Evolutionary conservation across 139 green algal species (phyloP), one percentile per base, ranked within the genome.

Genomic region (Trebouxia sp.): DNA sequence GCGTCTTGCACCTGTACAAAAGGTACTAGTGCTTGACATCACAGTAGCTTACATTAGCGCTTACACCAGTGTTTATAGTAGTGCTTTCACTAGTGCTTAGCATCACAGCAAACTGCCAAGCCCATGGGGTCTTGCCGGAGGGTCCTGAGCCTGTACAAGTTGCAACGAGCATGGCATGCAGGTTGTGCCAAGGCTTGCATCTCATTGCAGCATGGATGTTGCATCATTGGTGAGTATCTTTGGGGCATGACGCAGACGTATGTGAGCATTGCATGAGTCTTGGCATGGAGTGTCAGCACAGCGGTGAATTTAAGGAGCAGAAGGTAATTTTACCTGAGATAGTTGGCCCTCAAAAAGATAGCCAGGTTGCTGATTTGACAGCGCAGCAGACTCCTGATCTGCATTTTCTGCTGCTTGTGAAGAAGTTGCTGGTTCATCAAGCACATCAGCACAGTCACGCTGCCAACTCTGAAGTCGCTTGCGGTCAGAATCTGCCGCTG

Each of bases 301-400:
- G 48, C 14, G 14, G 15, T n/a, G 48, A 58, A 14, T 17, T 17
- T 17, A 58, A 17, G 15, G 17, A 58, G 17, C 17, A 58, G 48
- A 14, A 58, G 17, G 14, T 58, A 58, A 14, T 58, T 58, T 53
- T 0, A 77, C 67, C 67, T 77, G 67, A 56, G 67, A 77, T 12
- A 77, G 67, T 32, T 77, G 67, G 38, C 67, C 67, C 42, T 77
- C 67, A 77, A 77, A 77, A 6, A 77, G 39, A 55, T 56, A 77
- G 39, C 41, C 67, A 24, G 67, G 12, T 38, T 77, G n/a, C 62
- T 42, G 62, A 22, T 45, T 58, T 58, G 48, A 58, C 17, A 14
- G 14, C 17, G 67, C 41, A 38, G 39, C n/a, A 38, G 41, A 53
- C 10, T 26, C 35, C 20, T n/a, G 1, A 39, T 38, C 67, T 24